These are phyloP conservation scores for Linderniella brevidens DNA, from an alignment of 257 asterid genomes.

Conservation along the genomic window DNA sequence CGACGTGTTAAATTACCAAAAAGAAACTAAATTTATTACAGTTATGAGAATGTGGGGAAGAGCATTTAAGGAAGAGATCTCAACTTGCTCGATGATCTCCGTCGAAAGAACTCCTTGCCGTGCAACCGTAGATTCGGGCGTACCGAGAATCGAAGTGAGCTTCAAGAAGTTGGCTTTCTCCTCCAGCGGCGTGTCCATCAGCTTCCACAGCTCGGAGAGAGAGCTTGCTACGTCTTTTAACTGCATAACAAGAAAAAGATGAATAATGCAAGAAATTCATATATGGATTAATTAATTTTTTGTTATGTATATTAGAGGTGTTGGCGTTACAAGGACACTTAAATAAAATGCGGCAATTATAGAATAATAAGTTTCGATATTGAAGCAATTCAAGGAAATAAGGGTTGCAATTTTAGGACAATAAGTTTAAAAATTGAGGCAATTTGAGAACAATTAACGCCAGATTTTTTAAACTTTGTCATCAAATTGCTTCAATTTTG, in stretches of 20 bases:
- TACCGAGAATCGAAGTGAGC: slow-evolving; percentile 38
- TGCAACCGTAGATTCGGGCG: slow-evolving; percentile 43
- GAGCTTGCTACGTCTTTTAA: slow-evolving; percentile 60
- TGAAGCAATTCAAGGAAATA: too few relatives aligned
- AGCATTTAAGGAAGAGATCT: too few relatives aligned
- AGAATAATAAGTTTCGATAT: too few relatives aligned
- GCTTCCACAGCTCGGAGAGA: slow-evolving; percentile 72
- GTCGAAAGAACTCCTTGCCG: slow-evolving; percentile 57
- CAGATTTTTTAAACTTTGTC: too few relatives aligned
- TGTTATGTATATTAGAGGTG: slow-evolving; percentile 12
- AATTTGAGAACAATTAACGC: too few relatives aligned
- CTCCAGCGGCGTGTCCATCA: slow-evolving; percentile 60
- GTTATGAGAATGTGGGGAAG: too few relatives aligned
- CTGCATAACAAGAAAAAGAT: slow-evolving; percentile 28
- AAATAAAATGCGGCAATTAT: too few relatives aligned
- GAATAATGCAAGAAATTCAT: slow-evolving; percentile 12
- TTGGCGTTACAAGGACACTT: too few relatives aligned
- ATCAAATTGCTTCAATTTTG: too few relatives aligned
- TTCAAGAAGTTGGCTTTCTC: slow-evolving; percentile 42
- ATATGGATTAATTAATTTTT: slow-evolving; percentile 6
- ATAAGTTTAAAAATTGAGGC: too few relatives aligned
- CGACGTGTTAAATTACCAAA: slow-evolving; percentile 7
- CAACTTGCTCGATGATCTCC: slow-evolving; percentile 52
- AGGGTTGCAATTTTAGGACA: too few relatives aligned
- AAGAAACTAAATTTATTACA: too few relatives aligned